Base-by-base conservation (phyloP, 129 eudicot species). In the Kitagawia praeruptora region DNA sequence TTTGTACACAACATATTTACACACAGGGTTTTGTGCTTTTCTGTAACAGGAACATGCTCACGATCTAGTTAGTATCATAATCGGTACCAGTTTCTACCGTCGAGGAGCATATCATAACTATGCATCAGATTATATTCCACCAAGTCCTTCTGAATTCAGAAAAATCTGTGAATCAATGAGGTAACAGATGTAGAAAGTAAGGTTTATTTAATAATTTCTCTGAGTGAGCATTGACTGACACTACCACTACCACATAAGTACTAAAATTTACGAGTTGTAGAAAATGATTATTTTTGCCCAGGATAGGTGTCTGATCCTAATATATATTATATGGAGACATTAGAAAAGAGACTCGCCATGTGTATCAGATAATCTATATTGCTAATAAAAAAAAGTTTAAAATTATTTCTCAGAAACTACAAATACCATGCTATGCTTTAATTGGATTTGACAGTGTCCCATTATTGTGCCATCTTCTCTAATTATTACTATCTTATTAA, bases 41-140 rank as follows among this genome's bases (percentile, higher is more conserved):
- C 64, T 80, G 38, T 42, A 39, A 73, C 91, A 93, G 98, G 97
- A 93, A 77, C 78, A 73, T 75, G 85, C 76, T 72, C 51, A 82
- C 75, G 92, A 87, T 83, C 83, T 93, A 82, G 92, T 84, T 27
- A 80, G 91, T 21, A 87, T 84, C 70, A 54, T 93, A 49, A 88
- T 77, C 76, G 90, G 84, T 23, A 63, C 87, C 47, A 71, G 91
- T 54, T 89, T 89, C 77, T 93, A 93, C 78, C 94, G 96, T 8
- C 98, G 95, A 44, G 80, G 85, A 81, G 81, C 83, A 66, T 70
- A 66, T 54, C 77, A 66, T 54, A 88, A 93, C 81, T 87, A 88
- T 39, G 96, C 87, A 64, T 78, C 51, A 54, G 98, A 93, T 85
- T 93, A 91, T 85, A 77, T 93, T 81, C 97, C 91, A 45, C 98